Conservation (phyloP, 2,329 filamentous ascomycete species). For the Venturia nashicola region DNA sequence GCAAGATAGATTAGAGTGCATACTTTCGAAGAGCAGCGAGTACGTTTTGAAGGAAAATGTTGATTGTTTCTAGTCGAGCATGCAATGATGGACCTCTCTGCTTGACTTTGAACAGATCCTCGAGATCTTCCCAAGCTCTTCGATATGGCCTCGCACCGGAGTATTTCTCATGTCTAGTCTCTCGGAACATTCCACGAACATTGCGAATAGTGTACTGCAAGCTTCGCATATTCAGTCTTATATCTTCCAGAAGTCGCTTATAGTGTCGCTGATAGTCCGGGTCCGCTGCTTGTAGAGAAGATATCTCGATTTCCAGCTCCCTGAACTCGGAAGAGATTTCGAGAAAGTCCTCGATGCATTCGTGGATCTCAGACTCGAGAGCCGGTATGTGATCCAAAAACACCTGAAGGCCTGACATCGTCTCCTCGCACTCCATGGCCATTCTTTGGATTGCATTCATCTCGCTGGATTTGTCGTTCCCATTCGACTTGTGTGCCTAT, state of each 20-base stretch:
- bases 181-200: slow-evolving; percentile 26
- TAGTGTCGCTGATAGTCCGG: slow-evolving; percentile 4
- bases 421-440: slow-evolving; percentile 35
- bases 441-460: neutral
- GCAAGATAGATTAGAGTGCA: slow-evolving; percentile 12
- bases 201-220: slow-evolving; percentile 7
- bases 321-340: slow-evolving; percentile 39
- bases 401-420: slow-evolving; percentile 36
- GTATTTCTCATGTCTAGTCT: slow-evolving; percentile 22
- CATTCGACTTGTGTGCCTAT: neutral
- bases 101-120: slow-evolving; percentile 33
- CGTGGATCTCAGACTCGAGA: slow-evolving; percentile 39
- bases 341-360: slow-evolving; percentile 41
- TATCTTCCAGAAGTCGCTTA: slow-evolving; percentile 5
- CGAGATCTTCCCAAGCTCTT: slow-evolving; percentile 39
- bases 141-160: slow-evolving; percentile 30
- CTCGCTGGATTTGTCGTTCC: neutral
- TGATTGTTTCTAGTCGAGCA: slow-evolving; percentile 37
- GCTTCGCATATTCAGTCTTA: slow-evolving; percentile 9
- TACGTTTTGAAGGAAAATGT: slow-evolving; percentile 34
- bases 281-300: neutral
- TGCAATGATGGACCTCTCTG: slow-evolving; percentile 31
- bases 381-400: slow-evolving; percentile 40
- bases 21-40: slow-evolving; percentile 34
- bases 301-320: slow-evolving; percentile 26